These are phyloP conservation scores for Boletus mariae DNA, from an alignment of 1,284 basidiomycete genomes.

Conservation along the genomic window DNA sequence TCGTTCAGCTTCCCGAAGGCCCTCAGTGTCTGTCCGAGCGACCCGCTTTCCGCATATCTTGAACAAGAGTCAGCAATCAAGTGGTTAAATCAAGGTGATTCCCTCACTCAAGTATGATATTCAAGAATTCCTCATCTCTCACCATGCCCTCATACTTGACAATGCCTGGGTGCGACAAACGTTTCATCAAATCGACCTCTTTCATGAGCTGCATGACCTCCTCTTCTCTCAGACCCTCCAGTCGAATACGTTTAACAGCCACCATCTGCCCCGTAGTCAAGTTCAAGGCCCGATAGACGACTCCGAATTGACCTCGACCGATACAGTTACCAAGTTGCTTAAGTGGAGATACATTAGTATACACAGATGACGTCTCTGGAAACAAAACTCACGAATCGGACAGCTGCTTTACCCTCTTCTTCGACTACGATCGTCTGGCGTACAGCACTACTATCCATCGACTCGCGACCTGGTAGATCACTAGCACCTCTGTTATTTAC, in stretches of 20 bases:
- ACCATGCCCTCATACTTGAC: slow-evolving; percentile 96
- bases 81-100: slow-evolving; percentile 10
- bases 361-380: neutral
- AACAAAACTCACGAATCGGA: slow-evolving; percentile 73
- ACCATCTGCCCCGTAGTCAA: slow-evolving; percentile 91
- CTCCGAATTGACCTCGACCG: slow-evolving; percentile 93
- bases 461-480: slow-evolving; percentile 59
- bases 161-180: slow-evolving; percentile 86
- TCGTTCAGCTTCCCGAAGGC: slow-evolving; percentile 92
- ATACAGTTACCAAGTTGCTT: slow-evolving; percentile 96
- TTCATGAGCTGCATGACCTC: slow-evolving; percentile 85
- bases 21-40: slow-evolving; percentile 85
- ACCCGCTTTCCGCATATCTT: slow-evolving; percentile 92
- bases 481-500: slow-evolving; percentile 56
- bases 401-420: slow-evolving; percentile 76
- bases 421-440: slow-evolving; percentile 76
- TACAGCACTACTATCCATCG: slow-evolving; percentile 59
- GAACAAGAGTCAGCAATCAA: slow-evolving; percentile 14
- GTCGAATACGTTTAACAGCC: slow-evolving; percentile 87
- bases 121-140: slow-evolving; percentile 82
- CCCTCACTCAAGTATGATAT: slow-evolving; percentile 87
- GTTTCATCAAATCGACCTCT: slow-evolving; percentile 88
- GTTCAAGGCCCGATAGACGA: slow-evolving; percentile 92
- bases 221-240: slow-evolving; percentile 83
- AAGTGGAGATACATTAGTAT: slow-evolving; percentile 13